Base-by-base conservation (phyloP, 2,329 filamentous ascomycete genomes). In the Mycosphaerella sp. region DNA sequence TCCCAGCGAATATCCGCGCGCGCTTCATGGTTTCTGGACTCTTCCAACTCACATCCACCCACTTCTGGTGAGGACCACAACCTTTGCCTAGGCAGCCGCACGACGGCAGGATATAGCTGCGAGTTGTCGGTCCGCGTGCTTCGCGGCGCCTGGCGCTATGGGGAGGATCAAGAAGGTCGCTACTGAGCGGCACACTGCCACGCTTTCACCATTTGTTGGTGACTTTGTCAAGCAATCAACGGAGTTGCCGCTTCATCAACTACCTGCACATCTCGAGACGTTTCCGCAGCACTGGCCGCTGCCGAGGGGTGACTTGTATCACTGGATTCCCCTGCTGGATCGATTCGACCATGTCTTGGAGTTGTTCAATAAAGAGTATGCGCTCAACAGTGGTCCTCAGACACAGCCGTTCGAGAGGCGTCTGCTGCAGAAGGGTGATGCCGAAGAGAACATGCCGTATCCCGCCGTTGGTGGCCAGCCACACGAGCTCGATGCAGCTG, bases 261-360 rank as follows among this genome's bases (percentile, higher is more conserved):
- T 98, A 59, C 87, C 89, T 60, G 74, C 80, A 62, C 81, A 86
- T 60, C 85, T 98, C 59, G 77, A 79, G 62, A 80, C 79, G 50
- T 97, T 97, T 67, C 89, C 91, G 52, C 84, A 84, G 58, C 78
- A 85, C 78, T 98, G 93, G 93, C 89, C 90, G 2, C 95, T 97
- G 65, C 91, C 91, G 35, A 82, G 91, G 68, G 94, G 93, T 54
- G 93, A 98, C 68, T 76, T 97, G 27, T 97, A 97, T 68, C 91
- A 98, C 75, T 98, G 94, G 94, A 96, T 98, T 60, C 85, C 87
- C 25, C 79, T 95, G 18, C 74, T 98, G 54, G 95, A 98, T 70
- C 85, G 89, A 52, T 97, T 98, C 70, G 93, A 98, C 70, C 81
- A 80, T 64, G 83, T 97, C 58, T 75, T 98, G 36, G 88, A 95